Evolutionary conservation across 2,329 filamentous ascomycete species (phyloP).

Genomic region (Hypoxylon sp.): DNA sequence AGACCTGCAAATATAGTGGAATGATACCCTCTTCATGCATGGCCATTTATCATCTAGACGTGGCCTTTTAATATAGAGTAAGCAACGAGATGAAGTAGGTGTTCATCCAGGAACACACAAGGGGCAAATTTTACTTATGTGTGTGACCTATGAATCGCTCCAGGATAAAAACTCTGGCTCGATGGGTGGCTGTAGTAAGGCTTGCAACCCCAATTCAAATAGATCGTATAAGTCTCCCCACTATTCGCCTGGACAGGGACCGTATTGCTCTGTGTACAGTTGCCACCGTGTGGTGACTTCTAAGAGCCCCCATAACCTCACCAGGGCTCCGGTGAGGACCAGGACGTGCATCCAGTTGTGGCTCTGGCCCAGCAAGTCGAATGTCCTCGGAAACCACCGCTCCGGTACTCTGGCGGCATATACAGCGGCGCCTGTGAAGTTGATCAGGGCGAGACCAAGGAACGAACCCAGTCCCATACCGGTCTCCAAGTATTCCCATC

Average conservation of each 20-base stretch:
- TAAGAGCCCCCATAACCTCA: constrained; percentile 41
- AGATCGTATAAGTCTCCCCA: background rate
- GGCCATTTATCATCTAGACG: background rate
- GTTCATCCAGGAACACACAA: background rate
- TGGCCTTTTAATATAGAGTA: too few species aligned
- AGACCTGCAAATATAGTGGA: background rate
- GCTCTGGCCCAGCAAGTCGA: constrained; percentile 50
- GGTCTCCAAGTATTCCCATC: constrained; percentile 39
- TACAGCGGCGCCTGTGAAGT: constrained; percentile 50
- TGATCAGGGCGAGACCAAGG: constrained; percentile 50
- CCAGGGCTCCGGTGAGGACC: constrained; percentile 44
- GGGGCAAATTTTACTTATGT: background rate
- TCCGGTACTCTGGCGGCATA: constrained; percentile 52
- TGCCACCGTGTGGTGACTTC: constrained; percentile 20
- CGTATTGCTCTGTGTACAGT: constrained; percentile 9
- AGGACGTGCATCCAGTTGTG: constrained; percentile 51
- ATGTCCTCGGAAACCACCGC: constrained; percentile 50
- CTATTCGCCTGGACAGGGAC: background rate
- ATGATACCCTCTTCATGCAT: background rate
- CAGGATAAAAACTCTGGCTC: background rate
- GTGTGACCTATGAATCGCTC: background rate
- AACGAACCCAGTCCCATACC: constrained; percentile 50
- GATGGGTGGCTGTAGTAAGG: background rate
- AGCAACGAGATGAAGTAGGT: background rate
- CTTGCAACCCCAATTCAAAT: background rate